Conservation (phyloP, 306 rosid genomes). For the Hippophae rhamnoides region DNA sequence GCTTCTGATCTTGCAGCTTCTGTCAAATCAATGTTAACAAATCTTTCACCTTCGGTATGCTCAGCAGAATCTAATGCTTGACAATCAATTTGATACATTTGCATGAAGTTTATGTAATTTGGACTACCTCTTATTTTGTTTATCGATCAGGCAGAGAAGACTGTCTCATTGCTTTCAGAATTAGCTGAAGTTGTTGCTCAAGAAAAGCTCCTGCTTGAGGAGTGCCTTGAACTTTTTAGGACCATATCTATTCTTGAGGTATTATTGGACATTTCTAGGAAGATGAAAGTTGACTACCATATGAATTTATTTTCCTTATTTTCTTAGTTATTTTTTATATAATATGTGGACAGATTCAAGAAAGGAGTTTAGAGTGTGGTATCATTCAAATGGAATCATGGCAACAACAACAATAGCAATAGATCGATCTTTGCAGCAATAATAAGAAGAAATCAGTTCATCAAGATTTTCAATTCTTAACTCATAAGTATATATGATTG, state of each 20-base stretch:
- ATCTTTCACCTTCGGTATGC: conserved; percentile 35
- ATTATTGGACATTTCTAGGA: no score
- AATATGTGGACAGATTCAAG: conserved; percentile 37
- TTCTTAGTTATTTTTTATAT: neutral
- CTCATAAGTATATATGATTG: no score
- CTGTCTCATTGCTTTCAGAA: conserved; percentile 36
- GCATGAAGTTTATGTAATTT: neutral
- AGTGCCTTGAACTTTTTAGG: conserved; percentile 41
- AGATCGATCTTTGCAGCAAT: neutral
- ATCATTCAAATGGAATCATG: conserved; percentile 38
- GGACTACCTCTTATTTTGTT: conserved; percentile 8
- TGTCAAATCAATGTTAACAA: conserved; percentile 31
- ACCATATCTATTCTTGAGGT: conserved; percentile 50
- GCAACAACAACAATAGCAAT: conserved; percentile 18
- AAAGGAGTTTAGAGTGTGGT: conserved; percentile 42
- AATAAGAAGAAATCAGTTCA: no score
- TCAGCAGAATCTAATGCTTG: neutral
- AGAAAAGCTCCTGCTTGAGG: conserved; percentile 56
- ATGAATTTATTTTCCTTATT: no score
- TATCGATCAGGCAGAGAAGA: conserved; percentile 41
- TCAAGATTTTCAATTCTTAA: no score
- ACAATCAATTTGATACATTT: neutral
- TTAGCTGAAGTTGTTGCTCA: conserved; percentile 53
- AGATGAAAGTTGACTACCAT: no score
- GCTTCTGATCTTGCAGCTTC: conserved; percentile 47